Evolutionary conservation across 2,329 filamentous ascomycete genomes (phyloP), one percentile per base, ranked within the genome.

Genomic region (Leptographium galeiforme): DNA sequence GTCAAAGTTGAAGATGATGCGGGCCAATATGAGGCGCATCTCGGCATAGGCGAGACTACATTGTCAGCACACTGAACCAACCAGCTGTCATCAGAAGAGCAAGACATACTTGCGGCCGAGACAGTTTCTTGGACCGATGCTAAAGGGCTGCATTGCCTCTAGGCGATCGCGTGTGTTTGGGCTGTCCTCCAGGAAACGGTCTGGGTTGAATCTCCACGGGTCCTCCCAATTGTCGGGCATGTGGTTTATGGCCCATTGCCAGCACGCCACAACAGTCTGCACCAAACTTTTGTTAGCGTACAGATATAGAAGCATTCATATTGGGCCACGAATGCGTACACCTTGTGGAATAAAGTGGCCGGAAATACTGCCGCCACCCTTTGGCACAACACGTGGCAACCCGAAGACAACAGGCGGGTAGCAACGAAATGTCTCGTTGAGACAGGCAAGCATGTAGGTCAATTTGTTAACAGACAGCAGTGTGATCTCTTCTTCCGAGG

Each of bases 141-240:
- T 50, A 47, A 60, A 60, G 12, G 57, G 57, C 49, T 60, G 48
- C 65, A 73, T 64, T 2, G 67, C 68, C 0, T 70, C 68, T 46
- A 66, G 64, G 39, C 64, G 67, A 55, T 78, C 74, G 10, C 57
- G 52, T 0, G 59, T 60, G 57, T 70, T 77, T 4, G 61, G 61
- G 6, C 61, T 55, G 12, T 68, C 66, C 18, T 45, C 47, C 1
- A 72, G 59, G 62, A 65, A 67, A 6, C 64, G 58, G 47, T 66
- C 62, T 0, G 64, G 65, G 1, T 55, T 47, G 50, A 63, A 67
- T 6, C 52, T 34, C 2, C 7, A 2, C 18, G 50, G 30, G 2
- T 65, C 16, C 63, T 64, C 58, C 75, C 78, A 51, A 57, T 73
- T 64, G 6, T 62, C 58, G 1, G 68, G 63, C 46, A 69, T 68